Percentiles rank a stretch among this genome's conserved stretches.
Evolutionary conservation across 2,329 filamentous ascomycete species (phyloP).

Genomic region (Pyricularia grisea): DNA sequence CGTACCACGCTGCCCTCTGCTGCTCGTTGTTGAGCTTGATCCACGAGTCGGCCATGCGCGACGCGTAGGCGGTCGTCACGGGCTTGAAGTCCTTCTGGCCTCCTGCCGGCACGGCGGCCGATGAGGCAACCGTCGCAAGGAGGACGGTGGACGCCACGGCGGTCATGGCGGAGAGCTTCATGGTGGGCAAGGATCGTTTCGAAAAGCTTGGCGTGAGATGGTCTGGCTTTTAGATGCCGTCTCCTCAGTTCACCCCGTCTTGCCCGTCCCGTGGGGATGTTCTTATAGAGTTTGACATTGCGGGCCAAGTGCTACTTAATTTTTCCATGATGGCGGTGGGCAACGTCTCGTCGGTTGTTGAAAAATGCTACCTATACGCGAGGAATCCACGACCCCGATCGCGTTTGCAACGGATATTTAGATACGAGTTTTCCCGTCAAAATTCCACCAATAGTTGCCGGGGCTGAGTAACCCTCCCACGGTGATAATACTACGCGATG

Average conservation of each 20-base stretch:
- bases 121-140: background rate
- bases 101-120: background rate
- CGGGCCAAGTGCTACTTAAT: background rate
- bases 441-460: background rate
- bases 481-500: background rate
- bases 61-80: background rate
- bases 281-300: background rate
- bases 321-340: background rate
- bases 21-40: conserved; percentile 2
- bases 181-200: background rate
- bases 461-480: background rate
- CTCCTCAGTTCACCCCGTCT: background rate
- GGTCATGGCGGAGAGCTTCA: background rate
- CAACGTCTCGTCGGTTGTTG: no score
- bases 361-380: no score
- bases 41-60: conserved; percentile 4
- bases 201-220: background rate
- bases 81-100: background rate
- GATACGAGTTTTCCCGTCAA: background rate
- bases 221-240: no score
- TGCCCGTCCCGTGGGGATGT: background rate
- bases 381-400: background rate
- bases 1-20: background rate
- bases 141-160: background rate
- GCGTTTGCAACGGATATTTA: background rate